Conservation (phyloP, 2,329 filamentous ascomycete species). For the Neurospora sp. region DNA sequence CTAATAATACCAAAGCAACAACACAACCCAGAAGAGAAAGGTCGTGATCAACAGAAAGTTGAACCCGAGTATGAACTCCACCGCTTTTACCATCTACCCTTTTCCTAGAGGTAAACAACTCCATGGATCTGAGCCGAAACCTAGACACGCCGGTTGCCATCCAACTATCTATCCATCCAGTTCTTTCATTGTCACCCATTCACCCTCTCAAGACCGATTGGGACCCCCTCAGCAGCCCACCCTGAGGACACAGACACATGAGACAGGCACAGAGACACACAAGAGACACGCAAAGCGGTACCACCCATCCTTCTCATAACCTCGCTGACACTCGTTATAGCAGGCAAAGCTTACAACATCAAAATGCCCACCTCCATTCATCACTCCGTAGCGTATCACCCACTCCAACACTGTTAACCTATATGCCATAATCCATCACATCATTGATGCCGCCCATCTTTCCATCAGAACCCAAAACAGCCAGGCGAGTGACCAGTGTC, state of each 20-base stretch:
- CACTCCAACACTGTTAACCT: constrained; percentile 6
- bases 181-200: background rate
- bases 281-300: background rate
- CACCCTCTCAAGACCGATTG: background rate
- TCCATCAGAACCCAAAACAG: constrained; percentile 1
- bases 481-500: constrained; percentile 1
- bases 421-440: constrained; percentile 13
- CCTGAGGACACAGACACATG: background rate
- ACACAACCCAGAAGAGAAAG: background rate
- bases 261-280: background rate
- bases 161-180: background rate
- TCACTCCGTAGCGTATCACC: background rate
- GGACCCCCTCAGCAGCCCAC: background rate
- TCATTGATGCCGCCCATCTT: constrained; percentile 6
- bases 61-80: background rate
- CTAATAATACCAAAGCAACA: background rate
- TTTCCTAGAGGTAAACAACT: background rate
- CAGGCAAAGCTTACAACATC: background rate
- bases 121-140: background rate
- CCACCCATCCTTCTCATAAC: background rate
- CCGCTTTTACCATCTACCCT: background rate
- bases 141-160: background rate
- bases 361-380: background rate
- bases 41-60: background rate
- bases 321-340: background rate